Evolutionary conservation across 441 rosid species (phyloP).

Genomic region (Populus hybrid): DNA sequence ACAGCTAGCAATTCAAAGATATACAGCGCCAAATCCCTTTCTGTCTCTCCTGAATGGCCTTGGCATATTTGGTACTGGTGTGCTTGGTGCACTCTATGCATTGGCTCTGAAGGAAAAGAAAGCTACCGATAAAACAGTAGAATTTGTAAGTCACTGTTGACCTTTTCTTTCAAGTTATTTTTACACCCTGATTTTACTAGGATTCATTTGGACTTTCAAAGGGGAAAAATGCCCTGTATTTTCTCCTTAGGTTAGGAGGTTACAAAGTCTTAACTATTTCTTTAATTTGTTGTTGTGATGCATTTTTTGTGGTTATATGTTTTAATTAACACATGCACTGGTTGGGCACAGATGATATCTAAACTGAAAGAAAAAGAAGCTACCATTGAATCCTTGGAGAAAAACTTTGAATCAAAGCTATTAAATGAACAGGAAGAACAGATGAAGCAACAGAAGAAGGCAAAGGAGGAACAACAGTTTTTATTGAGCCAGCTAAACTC

Average conservation of each 20-base stretch:
- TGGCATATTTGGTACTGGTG: constrained; percentile 68
- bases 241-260: neutral
- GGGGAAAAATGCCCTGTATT: neutral
- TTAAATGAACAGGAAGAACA: constrained; percentile 58
- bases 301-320: neutral
- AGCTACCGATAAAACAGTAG: constrained; percentile 45
- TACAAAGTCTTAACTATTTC: neutral
- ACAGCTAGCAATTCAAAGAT: constrained; percentile 46
- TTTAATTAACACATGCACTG: constrained; percentile 16
- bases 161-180: constrained; percentile 10
- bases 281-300: neutral
- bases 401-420: constrained; percentile 53
- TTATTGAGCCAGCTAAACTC: constrained; percentile 53
- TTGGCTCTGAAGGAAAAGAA: constrained; percentile 61
- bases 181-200: neutral
- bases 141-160: constrained; percentile 53
- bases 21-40: constrained; percentile 53
- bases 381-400: constrained; percentile 47
- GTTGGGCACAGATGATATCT: constrained; percentile 54
- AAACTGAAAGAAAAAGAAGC: constrained; percentile 69
- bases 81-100: constrained; percentile 86
- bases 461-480: constrained; percentile 57
- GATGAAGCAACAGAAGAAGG: constrained; percentile 40
- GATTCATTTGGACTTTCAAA: constrained; percentile 11
- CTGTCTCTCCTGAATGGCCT: constrained; percentile 70